Evolutionary conservation across 2,329 filamentous ascomycete species (phyloP).

Genomic region (Penicillium sp.): DNA sequence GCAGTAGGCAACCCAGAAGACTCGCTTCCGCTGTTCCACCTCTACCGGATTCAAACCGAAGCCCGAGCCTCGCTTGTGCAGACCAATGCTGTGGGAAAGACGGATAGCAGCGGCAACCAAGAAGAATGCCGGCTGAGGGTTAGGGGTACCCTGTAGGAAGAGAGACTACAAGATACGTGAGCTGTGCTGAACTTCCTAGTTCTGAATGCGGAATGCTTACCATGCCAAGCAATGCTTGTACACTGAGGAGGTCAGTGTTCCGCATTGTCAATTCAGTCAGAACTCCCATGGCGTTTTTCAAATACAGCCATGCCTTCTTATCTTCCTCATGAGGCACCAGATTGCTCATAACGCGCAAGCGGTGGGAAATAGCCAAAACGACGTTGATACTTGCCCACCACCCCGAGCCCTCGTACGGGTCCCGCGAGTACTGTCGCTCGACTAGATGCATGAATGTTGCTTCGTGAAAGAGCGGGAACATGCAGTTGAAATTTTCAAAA

Average conservation of each 20-base stretch:
- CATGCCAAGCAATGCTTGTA: slow-evolving; percentile 92
- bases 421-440: slow-evolving; percentile 86
- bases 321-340: slow-evolving; percentile 88
- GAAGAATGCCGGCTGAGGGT: slow-evolving; percentile 91
- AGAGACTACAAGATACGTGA: slow-evolving; percentile 56
- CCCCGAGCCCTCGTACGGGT: slow-evolving; percentile 91
- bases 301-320: slow-evolving; percentile 88
- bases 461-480: slow-evolving; percentile 96
- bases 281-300: slow-evolving; percentile 95
- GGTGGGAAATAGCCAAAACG: slow-evolving; percentile 87
- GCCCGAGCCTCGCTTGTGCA: slow-evolving; percentile 89
- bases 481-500: slow-evolving; percentile 98
- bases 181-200: too few species aligned
- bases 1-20: slow-evolving; percentile 77
- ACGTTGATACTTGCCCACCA: slow-evolving; percentile 99
- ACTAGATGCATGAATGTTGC: slow-evolving; percentile 98
- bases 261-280: slow-evolving; percentile 92
- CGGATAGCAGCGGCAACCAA: slow-evolving; percentile 88
- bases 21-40: slow-evolving; percentile 82
- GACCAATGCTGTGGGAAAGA: slow-evolving; percentile 87
- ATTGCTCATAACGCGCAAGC: slow-evolving; percentile 93
- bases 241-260: slow-evolving; percentile 91
- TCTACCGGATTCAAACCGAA: slow-evolving; percentile 94
- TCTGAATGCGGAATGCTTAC: slow-evolving; percentile 41
- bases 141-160: slow-evolving; percentile 94